Percentiles rank a stretch among this genome's conserved stretches.
phyloP scores from a whole-genome alignment of 2,329 filamentous ascomycete genomes.

The Aspergillus pseudonomiae region DNA sequence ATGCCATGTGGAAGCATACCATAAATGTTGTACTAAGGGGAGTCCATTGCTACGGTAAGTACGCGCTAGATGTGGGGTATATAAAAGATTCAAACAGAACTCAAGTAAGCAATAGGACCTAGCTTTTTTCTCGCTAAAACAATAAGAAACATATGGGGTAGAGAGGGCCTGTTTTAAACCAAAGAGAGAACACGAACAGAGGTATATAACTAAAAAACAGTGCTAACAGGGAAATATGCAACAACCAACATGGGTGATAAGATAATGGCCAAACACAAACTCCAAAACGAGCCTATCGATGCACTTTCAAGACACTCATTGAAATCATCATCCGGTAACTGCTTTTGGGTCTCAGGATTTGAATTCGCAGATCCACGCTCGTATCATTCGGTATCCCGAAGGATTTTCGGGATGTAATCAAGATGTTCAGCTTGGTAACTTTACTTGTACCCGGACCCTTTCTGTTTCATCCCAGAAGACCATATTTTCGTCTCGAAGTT shows the following conservation, averaged over 20 bases:
- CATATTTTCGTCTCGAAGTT: conserved; percentile 19
- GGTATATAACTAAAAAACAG: conserved; percentile 4
- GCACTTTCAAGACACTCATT: neutral
- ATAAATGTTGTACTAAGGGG: neutral
- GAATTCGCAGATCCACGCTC: neutral
- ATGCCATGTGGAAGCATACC: too few relatives aligned
- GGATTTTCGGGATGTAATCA: neutral
- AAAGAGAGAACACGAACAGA: neutral
- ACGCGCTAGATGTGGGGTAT: neutral
- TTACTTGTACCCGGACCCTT: neutral
- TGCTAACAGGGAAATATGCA: neutral
- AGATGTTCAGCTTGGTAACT: too few relatives aligned
- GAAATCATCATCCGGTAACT: neutral
- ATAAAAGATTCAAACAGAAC: too few relatives aligned
- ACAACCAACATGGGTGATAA: neutral
- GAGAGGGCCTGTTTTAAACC: neutral
- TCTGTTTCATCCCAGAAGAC: conserved; percentile 5
- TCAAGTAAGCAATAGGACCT: too few relatives aligned
- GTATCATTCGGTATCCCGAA: neutral
- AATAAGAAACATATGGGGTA: neutral
- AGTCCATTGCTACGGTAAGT: neutral
- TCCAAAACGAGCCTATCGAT: neutral
- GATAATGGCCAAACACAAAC: neutral
- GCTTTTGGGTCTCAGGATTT: neutral
- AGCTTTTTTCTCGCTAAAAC: neutral